Conservation (phyloP, 2,329 filamentous ascomycete species). For the Verticillium dahliae region DNA sequence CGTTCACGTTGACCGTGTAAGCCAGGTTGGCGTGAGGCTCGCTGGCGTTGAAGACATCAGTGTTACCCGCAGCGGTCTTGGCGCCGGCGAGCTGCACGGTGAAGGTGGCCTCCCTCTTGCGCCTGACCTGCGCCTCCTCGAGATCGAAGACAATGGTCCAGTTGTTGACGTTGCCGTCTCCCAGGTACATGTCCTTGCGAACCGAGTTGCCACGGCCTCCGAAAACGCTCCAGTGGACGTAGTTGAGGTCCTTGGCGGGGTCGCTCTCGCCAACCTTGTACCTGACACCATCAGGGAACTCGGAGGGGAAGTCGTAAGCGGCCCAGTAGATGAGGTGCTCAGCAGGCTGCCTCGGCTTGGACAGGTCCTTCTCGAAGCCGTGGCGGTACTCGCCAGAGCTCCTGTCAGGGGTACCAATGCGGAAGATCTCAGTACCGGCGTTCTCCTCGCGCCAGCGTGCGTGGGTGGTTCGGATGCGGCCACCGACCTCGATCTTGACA, state of each 20-base stretch:
- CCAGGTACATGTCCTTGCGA: slow-evolving; percentile 29
- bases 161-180: slow-evolving; percentile 41
- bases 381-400: slow-evolving; percentile 52
- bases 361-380: slow-evolving; percentile 37
- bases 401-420: slow-evolving; percentile 56
- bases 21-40: slow-evolving; percentile 45
- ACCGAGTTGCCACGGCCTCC: slow-evolving; percentile 42
- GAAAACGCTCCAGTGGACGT: slow-evolving; percentile 56
- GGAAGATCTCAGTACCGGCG: slow-evolving; percentile 52
- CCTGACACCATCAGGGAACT: slow-evolving; percentile 49
- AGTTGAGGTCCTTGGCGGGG: slow-evolving; percentile 43
- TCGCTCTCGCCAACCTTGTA: slow-evolving; percentile 46
- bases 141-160: slow-evolving; percentile 46
- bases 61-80: slow-evolving; percentile 56
- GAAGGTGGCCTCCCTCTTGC: slow-evolving; percentile 44
- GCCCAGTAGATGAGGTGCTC: slow-evolving; percentile 54
- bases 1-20: slow-evolving; percentile 29
- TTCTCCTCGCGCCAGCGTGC: slow-evolving; percentile 47
- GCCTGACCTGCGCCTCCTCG: slow-evolving; percentile 29
- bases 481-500: slow-evolving; percentile 30
- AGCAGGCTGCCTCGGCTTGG: slow-evolving; percentile 38
- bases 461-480: slow-evolving; percentile 25
- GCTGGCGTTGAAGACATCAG: slow-evolving; percentile 45
- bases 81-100: slow-evolving; percentile 58
- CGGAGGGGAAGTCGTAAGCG: slow-evolving; percentile 46